Evolutionary conservation across 2,329 filamentous ascomycete genomes (phyloP).

Genomic region (Ophiosphaerella korrae): DNA sequence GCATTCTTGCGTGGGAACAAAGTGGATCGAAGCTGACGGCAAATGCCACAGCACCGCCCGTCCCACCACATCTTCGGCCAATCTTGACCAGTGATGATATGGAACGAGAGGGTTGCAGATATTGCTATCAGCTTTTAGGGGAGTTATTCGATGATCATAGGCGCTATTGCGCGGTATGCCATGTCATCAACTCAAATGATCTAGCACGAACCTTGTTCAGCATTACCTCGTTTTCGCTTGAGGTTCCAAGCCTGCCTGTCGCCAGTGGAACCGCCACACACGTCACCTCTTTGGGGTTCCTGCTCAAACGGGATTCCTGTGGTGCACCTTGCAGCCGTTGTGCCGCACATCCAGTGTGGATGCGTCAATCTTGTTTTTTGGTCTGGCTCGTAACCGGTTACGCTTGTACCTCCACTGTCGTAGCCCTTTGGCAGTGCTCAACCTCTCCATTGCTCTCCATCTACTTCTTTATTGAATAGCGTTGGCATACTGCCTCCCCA

Average conservation of each 20-base stretch:
- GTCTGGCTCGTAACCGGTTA: constrained; percentile 12
- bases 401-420: constrained; percentile 15
- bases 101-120: too few relatives aligned
- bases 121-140: too few relatives aligned
- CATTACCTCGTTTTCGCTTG: not conserved
- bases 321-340: constrained; percentile 14
- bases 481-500: not conserved
- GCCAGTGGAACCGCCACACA: constrained; percentile 14
- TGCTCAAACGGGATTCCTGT: constrained; percentile 6
- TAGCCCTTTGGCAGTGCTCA: constrained; percentile 5
- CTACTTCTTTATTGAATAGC: constrained; percentile 3
- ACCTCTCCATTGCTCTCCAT: constrained; percentile 6
- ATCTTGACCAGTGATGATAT: too few relatives aligned
- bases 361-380: constrained; percentile 48
- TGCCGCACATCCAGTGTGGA: constrained; percentile 20
- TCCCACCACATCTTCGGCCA: too few relatives aligned
- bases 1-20: too few relatives aligned
- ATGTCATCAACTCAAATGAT: too few relatives aligned
- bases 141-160: too few relatives aligned
- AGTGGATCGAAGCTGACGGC: too few relatives aligned
- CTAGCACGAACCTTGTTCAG: too few relatives aligned
- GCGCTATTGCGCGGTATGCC: too few relatives aligned
- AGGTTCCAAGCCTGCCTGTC: constrained; percentile 4
- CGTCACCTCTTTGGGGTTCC: constrained; percentile 24
- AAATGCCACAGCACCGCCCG: too few relatives aligned